Base-by-base conservation (phyloP, 1,284 basidiomycete genomes). In the Lentinus polychrous region DNA sequence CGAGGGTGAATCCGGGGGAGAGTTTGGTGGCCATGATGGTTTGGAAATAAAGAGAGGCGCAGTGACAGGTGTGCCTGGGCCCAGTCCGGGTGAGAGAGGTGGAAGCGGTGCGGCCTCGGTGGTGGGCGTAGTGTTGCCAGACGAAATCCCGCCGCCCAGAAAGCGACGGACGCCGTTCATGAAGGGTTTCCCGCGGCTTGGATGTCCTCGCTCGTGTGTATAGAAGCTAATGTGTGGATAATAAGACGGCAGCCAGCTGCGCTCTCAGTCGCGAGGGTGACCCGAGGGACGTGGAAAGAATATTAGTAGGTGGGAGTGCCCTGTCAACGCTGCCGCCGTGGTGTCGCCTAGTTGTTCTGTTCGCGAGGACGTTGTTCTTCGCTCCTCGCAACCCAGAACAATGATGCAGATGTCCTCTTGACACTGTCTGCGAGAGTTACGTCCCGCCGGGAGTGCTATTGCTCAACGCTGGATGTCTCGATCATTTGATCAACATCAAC, bases 81-180 rank as follows among this genome's bases (percentile, higher is more conserved):
- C n/a, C n/a, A n/a, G n/a, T n/a, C n/a, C n/a, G n/a, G 59, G 49
- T 60, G 64, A 50, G 53, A 54, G 36, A 32, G 56, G 42, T 48
- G 59, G 50, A 23, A 51, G 51, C 41, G 52, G 17, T 27, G 46
- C 27, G 36, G 50, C 52, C 46, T 60, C 55, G 22, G 57, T 52
- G 23, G 61, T 56, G 10, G 59, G 53, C 17, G 60, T 54, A 15
- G 56, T 54, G 51, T 49, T 48, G 45, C 48, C 51, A 49, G 52
- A 55, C 48, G 49, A 52, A n/a, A 59, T 49, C 31, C 66, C 68
- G 43, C 73, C 73, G 40, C 68, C 70, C 35, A 86, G 73, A 54
- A 85, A 75, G 64, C 80, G 77, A 59, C 82, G 81, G 51, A 86
- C 80, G 58, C 83, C 82, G 73, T 86, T 82, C 83, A 86, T 86